These are phyloP conservation scores for Nigrospora oryzae DNA, from an alignment of 2,329 filamentous ascomycete genomes.

Conservation along the genomic window DNA sequence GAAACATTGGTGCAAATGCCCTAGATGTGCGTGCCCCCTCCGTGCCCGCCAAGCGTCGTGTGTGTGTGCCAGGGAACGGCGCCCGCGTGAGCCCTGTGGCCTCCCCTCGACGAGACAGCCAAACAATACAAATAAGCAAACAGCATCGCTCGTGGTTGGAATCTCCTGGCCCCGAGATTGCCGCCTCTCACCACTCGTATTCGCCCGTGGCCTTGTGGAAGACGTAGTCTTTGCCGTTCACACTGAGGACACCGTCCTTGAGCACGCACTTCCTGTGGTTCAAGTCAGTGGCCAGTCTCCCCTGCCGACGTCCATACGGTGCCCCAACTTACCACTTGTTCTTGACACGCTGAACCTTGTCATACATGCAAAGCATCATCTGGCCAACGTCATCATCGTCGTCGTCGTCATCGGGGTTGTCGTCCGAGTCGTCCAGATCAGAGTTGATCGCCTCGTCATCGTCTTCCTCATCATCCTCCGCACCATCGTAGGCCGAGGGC, in stretches of 20 bases:
- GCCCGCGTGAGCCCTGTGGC: too few relatives aligned
- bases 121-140: too few relatives aligned
- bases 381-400: slow-evolving; percentile 81
- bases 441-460: slow-evolving; percentile 98
- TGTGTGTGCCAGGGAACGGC: too few relatives aligned
- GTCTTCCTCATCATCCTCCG: slow-evolving; percentile 56
- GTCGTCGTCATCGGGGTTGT: slow-evolving; percentile 73
- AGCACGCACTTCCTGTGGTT: slow-evolving; percentile 81
- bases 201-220: slow-evolving; percentile 97
- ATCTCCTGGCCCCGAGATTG: too few relatives aligned
- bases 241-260: slow-evolving; percentile 91
- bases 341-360: slow-evolving; percentile 98
- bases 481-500: slow-evolving; percentile 52
- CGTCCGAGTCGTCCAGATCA: slow-evolving; percentile 90
- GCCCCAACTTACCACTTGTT: slow-evolving; percentile 69
- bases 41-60: too few relatives aligned
- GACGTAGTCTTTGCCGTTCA: slow-evolving; percentile 91
- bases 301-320: not conserved
- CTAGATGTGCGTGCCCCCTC: too few relatives aligned
- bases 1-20: too few relatives aligned
- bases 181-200: slow-evolving; percentile 72
- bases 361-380: slow-evolving; percentile 98
- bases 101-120: too few relatives aligned
- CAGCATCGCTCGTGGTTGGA: too few relatives aligned
- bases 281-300: slow-evolving; percentile 6